A percentile compares a stretch with the other conserved stretches of the same genome.
Conservation (phyloP, 257 asterid species). For the Thymus mandschuricus region DNA sequence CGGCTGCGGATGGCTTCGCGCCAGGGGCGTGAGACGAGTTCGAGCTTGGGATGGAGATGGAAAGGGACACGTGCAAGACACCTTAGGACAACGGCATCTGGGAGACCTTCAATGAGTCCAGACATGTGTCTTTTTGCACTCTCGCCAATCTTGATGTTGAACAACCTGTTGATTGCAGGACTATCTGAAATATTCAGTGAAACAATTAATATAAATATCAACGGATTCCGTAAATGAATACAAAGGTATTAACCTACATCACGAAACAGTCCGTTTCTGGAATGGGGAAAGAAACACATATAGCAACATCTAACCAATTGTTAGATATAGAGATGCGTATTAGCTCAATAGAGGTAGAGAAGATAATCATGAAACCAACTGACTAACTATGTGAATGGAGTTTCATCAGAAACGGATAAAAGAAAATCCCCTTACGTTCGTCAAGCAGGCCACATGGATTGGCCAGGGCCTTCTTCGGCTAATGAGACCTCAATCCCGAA, state of each 20-base stretch:
- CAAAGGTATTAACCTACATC: background rate
- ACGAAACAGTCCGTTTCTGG: background rate
- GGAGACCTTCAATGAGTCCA: conserved; percentile 97
- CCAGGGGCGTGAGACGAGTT: conserved; percentile 93
- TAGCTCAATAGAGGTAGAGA: background rate
- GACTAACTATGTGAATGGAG: background rate
- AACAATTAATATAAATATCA: conserved; percentile 2
- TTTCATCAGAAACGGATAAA: background rate
- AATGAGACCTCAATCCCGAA: no score
- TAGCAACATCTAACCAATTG: background rate
- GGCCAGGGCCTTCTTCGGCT: no score
- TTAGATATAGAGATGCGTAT: background rate
- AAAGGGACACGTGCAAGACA: conserved; percentile 97
- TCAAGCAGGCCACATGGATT: no score
- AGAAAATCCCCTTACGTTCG: background rate
- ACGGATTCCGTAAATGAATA: conserved; percentile 3
- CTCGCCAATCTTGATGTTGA: conserved; percentile 29
- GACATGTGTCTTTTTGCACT: conserved; percentile 55
- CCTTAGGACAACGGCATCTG: conserved; percentile 89
- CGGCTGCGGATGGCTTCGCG: conserved; percentile 65
- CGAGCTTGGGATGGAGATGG: conserved; percentile 73
- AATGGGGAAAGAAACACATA: background rate
- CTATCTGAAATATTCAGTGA: conserved; percentile 34
- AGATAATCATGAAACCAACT: background rate
- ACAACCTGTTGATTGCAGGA: conserved; percentile 29